Percentiles rank a stretch among this genome's conserved stretches.
Evolutionary conservation across 805 yeast species (phyloP).

Genomic region (Candida taoyuanica): DNA sequence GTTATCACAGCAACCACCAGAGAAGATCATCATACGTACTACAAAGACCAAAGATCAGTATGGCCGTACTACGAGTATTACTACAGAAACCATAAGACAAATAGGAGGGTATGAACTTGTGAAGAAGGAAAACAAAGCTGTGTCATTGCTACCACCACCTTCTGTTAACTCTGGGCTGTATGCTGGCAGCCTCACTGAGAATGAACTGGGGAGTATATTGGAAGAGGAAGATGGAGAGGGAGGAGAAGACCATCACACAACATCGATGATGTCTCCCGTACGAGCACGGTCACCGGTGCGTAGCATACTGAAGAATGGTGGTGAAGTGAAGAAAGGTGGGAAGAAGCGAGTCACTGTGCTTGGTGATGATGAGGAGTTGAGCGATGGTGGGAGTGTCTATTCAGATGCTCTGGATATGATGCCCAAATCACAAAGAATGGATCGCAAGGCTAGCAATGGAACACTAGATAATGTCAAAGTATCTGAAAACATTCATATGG

Average conservation of each 20-base stretch:
- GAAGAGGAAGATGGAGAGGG: slow-evolving; percentile 23
- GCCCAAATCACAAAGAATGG: slow-evolving; percentile 9
- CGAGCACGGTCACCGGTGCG: slow-evolving; percentile 14
- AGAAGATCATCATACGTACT: slow-evolving; percentile 39
- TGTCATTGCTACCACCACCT: slow-evolving; percentile 22
- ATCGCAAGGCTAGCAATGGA: slow-evolving; percentile 4
- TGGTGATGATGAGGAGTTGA: slow-evolving; percentile 15
- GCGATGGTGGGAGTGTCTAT: slow-evolving; percentile 24
- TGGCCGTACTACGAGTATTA: slow-evolving; percentile 53
- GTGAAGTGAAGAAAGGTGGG: slow-evolving; percentile 3
- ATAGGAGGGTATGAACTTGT: slow-evolving; percentile 45
- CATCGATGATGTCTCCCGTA: not conserved
- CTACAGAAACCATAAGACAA: slow-evolving; percentile 47
- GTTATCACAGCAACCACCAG: slow-evolving; percentile 7
- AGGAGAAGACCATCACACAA: not conserved
- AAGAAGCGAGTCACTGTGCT: slow-evolving; percentile 12
- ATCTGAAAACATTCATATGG: slow-evolving; percentile 7
- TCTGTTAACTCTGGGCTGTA: slow-evolving; percentile 23
- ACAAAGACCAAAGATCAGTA: slow-evolving; percentile 45
- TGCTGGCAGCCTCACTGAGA: slow-evolving; percentile 24
- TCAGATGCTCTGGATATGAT: slow-evolving; percentile 21
- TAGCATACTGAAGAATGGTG: slow-evolving; percentile 14
- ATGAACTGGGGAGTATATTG: slow-evolving; percentile 28
- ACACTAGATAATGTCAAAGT: slow-evolving; percentile 13
- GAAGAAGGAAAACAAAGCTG: slow-evolving; percentile 40